phyloP scores from a whole-genome alignment of 2,329 filamentous ascomycete genomes.

The Clarireedia hainanense region DNA sequence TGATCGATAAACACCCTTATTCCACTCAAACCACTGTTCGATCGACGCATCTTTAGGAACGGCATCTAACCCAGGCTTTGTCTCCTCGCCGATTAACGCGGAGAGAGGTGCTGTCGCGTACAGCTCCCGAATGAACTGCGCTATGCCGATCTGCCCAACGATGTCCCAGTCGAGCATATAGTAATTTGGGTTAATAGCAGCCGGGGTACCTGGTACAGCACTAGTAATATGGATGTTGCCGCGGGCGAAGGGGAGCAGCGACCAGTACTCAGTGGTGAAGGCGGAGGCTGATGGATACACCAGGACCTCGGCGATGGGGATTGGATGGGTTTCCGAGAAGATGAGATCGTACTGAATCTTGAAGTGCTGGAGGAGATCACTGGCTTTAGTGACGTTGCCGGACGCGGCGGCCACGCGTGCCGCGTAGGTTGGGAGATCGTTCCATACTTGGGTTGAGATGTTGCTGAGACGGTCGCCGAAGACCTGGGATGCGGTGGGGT shows the following conservation, averaged over 20 bases:
- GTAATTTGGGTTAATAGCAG: constrained; percentile 44
- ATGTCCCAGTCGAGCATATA: constrained; percentile 4
- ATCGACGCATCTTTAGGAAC: constrained; percentile 8
- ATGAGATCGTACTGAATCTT: constrained; percentile 8
- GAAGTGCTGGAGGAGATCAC: background rate
- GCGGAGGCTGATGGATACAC: constrained; percentile 34
- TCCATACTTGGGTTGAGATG: background rate
- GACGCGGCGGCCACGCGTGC: constrained; percentile 29
- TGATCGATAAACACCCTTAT: constrained; percentile 3
- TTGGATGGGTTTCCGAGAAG: constrained; percentile 29
- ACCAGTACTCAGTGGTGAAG: constrained; percentile 6
- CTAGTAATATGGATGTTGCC: constrained; percentile 47
- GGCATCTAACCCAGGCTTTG: constrained; percentile 5
- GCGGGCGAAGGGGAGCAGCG: constrained; percentile 43
- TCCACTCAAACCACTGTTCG: constrained; percentile 5
- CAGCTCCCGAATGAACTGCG: background rate
- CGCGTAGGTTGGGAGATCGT: constrained; percentile 10
- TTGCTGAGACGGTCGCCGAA: constrained; percentile 1
- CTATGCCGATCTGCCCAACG: background rate
- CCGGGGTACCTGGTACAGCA: constrained; percentile 30
- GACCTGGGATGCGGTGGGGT: background rate
- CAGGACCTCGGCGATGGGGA: constrained; percentile 44
- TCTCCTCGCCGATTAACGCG: background rate
- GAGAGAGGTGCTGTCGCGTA: background rate
- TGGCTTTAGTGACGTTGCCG: constrained; percentile 31